These are phyloP conservation scores for Polychaeton citri DNA, from an alignment of 2,329 filamentous ascomycete species.

Conservation along the genomic window DNA sequence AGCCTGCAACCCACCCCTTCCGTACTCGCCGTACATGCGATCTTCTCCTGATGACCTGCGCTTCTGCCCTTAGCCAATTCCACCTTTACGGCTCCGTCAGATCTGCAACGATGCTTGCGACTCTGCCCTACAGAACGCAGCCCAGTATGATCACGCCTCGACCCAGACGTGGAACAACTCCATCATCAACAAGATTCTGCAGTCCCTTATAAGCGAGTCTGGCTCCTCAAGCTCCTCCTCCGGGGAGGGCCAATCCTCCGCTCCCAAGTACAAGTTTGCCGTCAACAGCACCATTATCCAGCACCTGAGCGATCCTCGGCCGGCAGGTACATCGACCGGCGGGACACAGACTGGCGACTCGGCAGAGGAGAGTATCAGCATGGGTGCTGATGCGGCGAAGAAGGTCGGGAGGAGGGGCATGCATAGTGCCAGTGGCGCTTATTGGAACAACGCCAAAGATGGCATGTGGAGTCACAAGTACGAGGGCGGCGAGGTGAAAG, in stretches of 20 bases:
- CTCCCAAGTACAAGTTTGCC: constrained; percentile 67
- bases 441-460: constrained; percentile 84
- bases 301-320: constrained; percentile 60
- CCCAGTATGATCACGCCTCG: constrained; percentile 75
- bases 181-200: constrained; percentile 78
- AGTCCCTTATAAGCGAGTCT: constrained; percentile 59
- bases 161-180: constrained; percentile 80
- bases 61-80: constrained; percentile 49
- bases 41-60: background rate
- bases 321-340: constrained; percentile 46
- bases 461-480: constrained; percentile 86
- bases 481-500: constrained; percentile 42
- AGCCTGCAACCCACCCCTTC: background rate
- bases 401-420: constrained; percentile 71
- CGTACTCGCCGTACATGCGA: background rate
- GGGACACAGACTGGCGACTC: constrained; percentile 25
- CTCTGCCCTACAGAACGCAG: constrained; percentile 56
- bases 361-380: constrained; percentile 1
- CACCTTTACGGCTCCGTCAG: constrained; percentile 65
- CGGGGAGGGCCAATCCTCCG: constrained; percentile 35
- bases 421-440: constrained; percentile 74
- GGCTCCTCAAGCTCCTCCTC: constrained; percentile 38
- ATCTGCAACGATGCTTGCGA: constrained; percentile 80
- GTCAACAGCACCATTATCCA: constrained; percentile 98
- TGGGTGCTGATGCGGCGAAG: constrained; percentile 29